A percentile compares a stretch with the other conserved stretches of the same genome.
Conservation (phyloP, 2,329 filamentous ascomycete species). For the Colletotrichum coccodes region DNA sequence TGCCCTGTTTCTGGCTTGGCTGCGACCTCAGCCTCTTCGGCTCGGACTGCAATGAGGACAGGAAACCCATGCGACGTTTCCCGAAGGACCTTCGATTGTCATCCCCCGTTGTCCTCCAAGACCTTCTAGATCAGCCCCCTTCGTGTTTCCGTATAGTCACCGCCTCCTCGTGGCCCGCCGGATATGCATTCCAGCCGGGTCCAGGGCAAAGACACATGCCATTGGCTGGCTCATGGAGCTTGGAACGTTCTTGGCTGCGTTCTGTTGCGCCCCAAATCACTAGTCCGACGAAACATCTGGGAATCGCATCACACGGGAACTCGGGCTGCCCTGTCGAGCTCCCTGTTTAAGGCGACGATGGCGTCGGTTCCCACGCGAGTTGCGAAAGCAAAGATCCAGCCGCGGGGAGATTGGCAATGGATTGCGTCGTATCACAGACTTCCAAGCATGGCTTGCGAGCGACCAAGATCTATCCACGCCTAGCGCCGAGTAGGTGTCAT, state of each 20-base stretch:
- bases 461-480: background rate
- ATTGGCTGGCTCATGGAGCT: conserved; percentile 2
- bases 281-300: conserved; percentile 9
- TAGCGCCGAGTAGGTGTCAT: background rate
- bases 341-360: background rate
- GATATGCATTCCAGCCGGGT: background rate
- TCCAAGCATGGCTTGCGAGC: background rate
- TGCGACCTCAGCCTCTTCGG: background rate
- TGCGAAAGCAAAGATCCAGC: background rate
- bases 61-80: background rate
- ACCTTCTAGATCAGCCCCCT: conserved; percentile 13
- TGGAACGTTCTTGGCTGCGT: conserved; percentile 9
- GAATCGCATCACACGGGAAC: background rate
- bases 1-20: background rate
- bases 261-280: conserved; percentile 13
- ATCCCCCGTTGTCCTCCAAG: background rate
- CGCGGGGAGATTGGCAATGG: background rate
- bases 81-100: background rate
- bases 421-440: background rate
- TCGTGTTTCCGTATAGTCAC: background rate
- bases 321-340: background rate
- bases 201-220: background rate
- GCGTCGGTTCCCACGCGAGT: conserved; percentile 5
- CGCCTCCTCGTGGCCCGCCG: background rate
- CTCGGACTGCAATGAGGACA: background rate